These are phyloP conservation scores for Didymella arachidicola DNA, from an alignment of 2,329 filamentous ascomycete genomes.

Conservation along the genomic window DNA sequence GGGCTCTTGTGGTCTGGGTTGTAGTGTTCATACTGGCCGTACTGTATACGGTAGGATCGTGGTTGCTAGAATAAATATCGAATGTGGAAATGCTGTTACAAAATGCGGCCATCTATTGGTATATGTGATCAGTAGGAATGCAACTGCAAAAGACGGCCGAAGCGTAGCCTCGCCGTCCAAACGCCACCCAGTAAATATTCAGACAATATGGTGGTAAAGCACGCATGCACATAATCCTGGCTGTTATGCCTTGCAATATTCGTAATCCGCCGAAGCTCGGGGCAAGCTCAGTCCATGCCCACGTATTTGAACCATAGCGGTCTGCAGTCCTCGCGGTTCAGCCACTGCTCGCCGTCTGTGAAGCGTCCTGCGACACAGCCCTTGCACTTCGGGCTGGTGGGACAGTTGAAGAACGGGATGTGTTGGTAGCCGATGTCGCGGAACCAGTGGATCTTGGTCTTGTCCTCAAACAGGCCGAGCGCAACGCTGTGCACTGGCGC, in stretches of 20 bases:
- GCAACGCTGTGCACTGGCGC: slow-evolving; percentile 96
- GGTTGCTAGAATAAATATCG: neutral
- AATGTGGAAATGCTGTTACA: neutral
- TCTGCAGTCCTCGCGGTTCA: slow-evolving; percentile 90
- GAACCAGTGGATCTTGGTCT: slow-evolving; percentile 95
- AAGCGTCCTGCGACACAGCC: slow-evolving; percentile 87
- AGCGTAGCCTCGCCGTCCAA: neutral
- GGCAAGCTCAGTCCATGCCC: slow-evolving; percentile 70
- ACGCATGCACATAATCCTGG: slow-evolving; percentile 1
- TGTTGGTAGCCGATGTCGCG: slow-evolving; percentile 99
- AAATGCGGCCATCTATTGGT: slow-evolving; percentile 8
- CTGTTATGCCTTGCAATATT: slow-evolving; percentile 6
- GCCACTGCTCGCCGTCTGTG: slow-evolving; percentile 84
- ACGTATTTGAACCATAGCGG: slow-evolving; percentile 98
- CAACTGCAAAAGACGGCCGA: neutral
- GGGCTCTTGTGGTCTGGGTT: neutral
- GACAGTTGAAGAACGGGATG: slow-evolving; percentile 98
- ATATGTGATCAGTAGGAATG: neutral
- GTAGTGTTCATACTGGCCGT: neutral
- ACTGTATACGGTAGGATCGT: neutral
- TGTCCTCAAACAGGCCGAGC: slow-evolving; percentile 89
- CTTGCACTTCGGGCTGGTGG: slow-evolving; percentile 91
- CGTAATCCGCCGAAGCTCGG: neutral
- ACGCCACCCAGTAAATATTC: slow-evolving; percentile 7
- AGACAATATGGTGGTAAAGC: slow-evolving; percentile 1